These are phyloP conservation scores for Kappamyces sp. DNA, from an alignment of 192 early-diverging fungal species.

Conservation along the genomic window DNA sequence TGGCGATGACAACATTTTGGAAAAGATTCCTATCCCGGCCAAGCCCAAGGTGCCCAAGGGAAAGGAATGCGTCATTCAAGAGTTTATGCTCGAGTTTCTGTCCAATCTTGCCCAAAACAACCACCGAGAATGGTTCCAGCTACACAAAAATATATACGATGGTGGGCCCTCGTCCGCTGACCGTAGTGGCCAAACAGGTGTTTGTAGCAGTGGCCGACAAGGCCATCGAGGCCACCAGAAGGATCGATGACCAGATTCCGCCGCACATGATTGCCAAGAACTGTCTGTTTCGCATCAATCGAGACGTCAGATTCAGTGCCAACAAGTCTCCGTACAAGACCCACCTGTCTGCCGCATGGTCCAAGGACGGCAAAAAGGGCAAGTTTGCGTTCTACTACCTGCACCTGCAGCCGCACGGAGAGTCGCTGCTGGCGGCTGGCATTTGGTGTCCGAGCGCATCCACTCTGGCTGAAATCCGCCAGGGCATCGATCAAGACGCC, in stretches of 20 bases:
- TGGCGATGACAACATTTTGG: too few relatives aligned
- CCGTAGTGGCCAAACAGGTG: too few relatives aligned
- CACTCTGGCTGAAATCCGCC: conserved; percentile 32
- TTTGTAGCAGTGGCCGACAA: neutral
- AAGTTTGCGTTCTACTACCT: conserved; percentile 50
- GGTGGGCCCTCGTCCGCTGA: neutral
- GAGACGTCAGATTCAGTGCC: conserved; percentile 55
- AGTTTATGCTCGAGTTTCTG: conserved; percentile 2
- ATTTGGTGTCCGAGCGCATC: conserved; percentile 37
- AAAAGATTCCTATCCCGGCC: too few relatives aligned
- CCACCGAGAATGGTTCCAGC: conserved; percentile 15
- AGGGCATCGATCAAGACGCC: conserved; percentile 34
- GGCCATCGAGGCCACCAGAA: neutral
- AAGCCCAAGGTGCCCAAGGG: conserved; percentile 2
- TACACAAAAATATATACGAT: conserved; percentile 5
- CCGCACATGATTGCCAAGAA: conserved; percentile 9
- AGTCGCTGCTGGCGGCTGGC: conserved; percentile 40
- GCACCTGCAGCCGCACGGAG: conserved; percentile 32
- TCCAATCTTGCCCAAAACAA: conserved; percentile 15
- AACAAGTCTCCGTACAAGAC: conserved; percentile 53
- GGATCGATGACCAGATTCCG: neutral
- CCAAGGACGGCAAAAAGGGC: conserved; percentile 41
- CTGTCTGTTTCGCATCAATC: conserved; percentile 29
- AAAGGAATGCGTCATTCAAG: neutral
- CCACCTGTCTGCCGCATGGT: conserved; percentile 35